Evolutionary conservation across 495 filamentous ascomycete genomes (phyloP).

Genomic region (Trichoderma parareesei): DNA sequence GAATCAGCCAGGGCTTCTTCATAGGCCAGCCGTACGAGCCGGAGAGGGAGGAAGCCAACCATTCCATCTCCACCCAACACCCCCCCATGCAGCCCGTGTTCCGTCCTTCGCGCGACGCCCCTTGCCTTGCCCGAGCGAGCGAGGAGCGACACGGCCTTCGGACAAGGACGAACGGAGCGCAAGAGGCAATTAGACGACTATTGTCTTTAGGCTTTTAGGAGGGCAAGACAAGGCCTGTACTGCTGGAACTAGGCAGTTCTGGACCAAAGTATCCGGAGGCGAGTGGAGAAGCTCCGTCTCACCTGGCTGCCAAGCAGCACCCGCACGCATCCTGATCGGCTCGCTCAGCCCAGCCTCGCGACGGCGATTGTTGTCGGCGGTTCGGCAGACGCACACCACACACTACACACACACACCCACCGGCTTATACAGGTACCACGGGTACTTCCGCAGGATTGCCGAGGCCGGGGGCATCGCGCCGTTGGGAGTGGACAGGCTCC

Average conservation of each 20-base stretch:
- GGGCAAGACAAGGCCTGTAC: neutral
- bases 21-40: neutral
- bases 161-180: neutral
- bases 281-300: neutral
- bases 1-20: neutral
- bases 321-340: neutral
- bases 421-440: neutral
- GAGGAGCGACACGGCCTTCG: neutral
- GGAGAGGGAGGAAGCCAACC: neutral
- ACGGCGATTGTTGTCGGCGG: neutral
- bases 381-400: neutral
- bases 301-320: neutral
- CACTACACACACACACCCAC: neutral
- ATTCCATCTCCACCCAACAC: conserved; percentile 4
- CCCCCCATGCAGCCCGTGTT: neutral
- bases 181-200: neutral
- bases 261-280: neutral
- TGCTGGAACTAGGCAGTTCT: neutral
- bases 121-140: neutral
- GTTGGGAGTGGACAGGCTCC: neutral
- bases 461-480: neutral
- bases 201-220: neutral
- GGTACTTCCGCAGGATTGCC: neutral
- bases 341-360: neutral
- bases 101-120: conserved; percentile 2